Evolutionary conservation across 805 yeast species (phyloP).

Genomic region (Brettanomyces bruxellensis): DNA sequence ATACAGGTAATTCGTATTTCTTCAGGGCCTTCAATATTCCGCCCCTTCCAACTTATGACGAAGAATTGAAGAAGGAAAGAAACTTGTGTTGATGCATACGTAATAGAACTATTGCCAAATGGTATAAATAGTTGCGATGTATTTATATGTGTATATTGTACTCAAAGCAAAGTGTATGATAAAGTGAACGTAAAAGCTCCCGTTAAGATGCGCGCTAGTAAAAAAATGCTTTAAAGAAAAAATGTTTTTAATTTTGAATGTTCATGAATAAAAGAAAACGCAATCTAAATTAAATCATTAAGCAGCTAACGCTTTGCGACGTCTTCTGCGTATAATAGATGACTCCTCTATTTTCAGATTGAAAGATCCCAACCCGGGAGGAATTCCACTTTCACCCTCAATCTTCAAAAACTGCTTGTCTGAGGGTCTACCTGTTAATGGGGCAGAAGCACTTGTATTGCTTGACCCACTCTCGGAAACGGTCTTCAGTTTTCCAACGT

Average conservation of each 20-base stretch:
- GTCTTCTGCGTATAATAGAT: slow-evolving; percentile 40
- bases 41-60: slow-evolving; percentile 12
- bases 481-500: too few relatives aligned
- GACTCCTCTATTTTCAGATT: slow-evolving; percentile 45
- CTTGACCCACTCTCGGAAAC: too few relatives aligned
- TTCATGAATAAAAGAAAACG: neutral
- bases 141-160: neutral
- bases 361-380: slow-evolving; percentile 20
- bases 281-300: neutral
- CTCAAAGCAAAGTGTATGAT: too few relatives aligned
- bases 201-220: too few relatives aligned
- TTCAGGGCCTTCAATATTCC: slow-evolving; percentile 16
- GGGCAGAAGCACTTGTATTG: too few relatives aligned
- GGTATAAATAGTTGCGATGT: neutral
- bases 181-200: too few relatives aligned
- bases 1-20: slow-evolving; percentile 18
- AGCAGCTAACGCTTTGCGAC: neutral
- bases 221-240: too few relatives aligned
- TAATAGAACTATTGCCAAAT: neutral
- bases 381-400: neutral
- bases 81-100: neutral
- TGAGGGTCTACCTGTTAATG: too few relatives aligned
- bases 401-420: too few relatives aligned
- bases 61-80: slow-evolving; percentile 12
- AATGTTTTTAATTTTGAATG: neutral